Evolutionary conservation across 75 land plant genomes (phyloP), one percentile per base, ranked within the genome.

Genomic region (Chamaecyparis obtusa): DNA sequence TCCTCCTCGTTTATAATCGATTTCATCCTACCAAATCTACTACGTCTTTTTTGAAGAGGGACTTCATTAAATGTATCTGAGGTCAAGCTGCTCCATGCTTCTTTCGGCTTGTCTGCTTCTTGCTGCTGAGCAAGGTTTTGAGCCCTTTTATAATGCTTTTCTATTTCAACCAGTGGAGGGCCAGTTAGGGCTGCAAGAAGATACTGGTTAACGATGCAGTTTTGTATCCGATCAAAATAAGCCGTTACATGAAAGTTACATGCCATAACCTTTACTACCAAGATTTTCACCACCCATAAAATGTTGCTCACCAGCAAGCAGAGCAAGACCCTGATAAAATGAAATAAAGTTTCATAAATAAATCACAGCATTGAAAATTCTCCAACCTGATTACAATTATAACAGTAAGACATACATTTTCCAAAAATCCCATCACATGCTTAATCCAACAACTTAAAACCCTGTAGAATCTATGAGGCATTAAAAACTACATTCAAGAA

Each of bases 161-260:
- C 85, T 32, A 87, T 44, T 27, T 85, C 83, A 13, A 85, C 56
- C 57, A 88, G 43, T n/a, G 89, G 89, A 33, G 89, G 87, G 1
- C 87, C 89, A 14, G 87, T 74, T 11, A 88, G 60, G 4, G 89
- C 14, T 87, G 78, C 87, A 19, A 88, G 81, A n/a, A 88, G 77
- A 77, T 88, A 86, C 87, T 88, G 87, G 37, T 88, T 88, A 41
- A 86, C 86, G 39, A 88, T 80, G 54, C 64, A 86, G 30, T 86
- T 83, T 60, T 88, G 88, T 64, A 88, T 88, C 32, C 89, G 87
- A 77, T 88, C 89, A 55, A 88, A 88, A 49, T 55, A 88, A 27
- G 89, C 76, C 54, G 32, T 86, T 21, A 88, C 89, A 46, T 88
- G 89, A n/a, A 85, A 88, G 57, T 37, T 44, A 36, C 35, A 69